phyloP scores from a whole-genome alignment of 2,329 filamentous ascomycete genomes.

The Fusarium concolor region DNA sequence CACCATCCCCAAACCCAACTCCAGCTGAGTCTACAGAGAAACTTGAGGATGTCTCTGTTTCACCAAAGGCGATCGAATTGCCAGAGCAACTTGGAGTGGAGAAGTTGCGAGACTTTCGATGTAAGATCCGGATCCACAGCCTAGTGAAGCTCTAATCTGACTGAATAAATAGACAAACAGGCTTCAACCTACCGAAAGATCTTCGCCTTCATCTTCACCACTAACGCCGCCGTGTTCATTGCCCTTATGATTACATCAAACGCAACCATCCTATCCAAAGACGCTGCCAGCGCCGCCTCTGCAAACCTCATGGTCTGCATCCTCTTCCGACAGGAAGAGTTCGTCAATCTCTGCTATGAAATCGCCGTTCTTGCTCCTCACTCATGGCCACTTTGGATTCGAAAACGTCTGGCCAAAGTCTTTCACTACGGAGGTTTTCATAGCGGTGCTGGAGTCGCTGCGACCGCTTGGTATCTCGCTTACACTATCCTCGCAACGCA shows the following conservation, averaged over 20 bases:
- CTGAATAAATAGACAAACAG: not conserved
- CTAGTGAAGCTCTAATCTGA: rapidly evolving
- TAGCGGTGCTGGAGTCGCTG: constrained; percentile 20
- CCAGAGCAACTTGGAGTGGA: constrained; percentile 3
- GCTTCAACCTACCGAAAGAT: constrained; percentile 13
- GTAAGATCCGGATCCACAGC: not conserved
- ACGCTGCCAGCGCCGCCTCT: constrained; percentile 20
- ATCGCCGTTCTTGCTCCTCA: constrained; percentile 15
- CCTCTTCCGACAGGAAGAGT: constrained; percentile 18
- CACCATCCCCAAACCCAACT: not conserved
- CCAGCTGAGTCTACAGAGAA: not conserved
- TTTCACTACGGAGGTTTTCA: constrained; percentile 24
- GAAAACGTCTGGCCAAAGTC: constrained; percentile 7
- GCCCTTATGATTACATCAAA: not conserved
- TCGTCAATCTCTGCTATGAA: constrained; percentile 21
- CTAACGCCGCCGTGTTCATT: not conserved
- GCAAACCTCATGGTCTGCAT: constrained; percentile 28
- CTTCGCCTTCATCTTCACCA: not conserved
- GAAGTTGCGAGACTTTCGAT: not conserved
- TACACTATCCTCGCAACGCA: constrained; percentile 15
- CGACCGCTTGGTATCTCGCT: constrained; percentile 7
- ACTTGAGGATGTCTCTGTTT: not conserved
- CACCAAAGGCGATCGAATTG: not conserved
- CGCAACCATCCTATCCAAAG: not conserved
- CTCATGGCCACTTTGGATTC: constrained; percentile 4